These are phyloP conservation scores for Fomitopsis pulvina DNA, from an alignment of 768 basidiomycete genomes.

Conservation along the genomic window DNA sequence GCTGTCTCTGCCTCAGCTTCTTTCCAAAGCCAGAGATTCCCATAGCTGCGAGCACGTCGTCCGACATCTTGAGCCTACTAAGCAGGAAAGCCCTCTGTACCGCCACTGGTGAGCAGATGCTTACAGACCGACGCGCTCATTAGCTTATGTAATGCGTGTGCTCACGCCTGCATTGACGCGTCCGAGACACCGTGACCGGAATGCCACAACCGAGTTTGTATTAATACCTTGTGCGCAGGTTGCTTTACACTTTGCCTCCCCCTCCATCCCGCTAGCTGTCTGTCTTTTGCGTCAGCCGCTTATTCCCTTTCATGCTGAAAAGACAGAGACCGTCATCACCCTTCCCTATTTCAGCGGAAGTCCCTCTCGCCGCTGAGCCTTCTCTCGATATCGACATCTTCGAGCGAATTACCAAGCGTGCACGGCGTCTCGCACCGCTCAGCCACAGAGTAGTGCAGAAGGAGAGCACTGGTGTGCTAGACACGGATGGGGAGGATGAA, in stretches of 20 bases:
- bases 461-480: not conserved
- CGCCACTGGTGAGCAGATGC: no score
- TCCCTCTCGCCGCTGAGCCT: slow-evolving; percentile 2
- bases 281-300: not conserved
- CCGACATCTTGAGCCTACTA: slow-evolving; percentile 41
- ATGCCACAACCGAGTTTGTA: not conserved
- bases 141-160: slow-evolving; percentile 2
- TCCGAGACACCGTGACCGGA: not conserved
- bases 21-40: slow-evolving; percentile 85
- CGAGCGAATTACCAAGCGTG: slow-evolving; percentile 15
- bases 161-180: not conserved
- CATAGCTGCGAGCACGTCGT: slow-evolving; percentile 77
- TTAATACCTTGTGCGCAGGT: not conserved
- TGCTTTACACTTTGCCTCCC: not conserved
- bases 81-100: no score
- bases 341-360: slow-evolving; percentile 17
- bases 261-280: not conserved
- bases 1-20: slow-evolving; percentile 51
- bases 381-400: slow-evolving; percentile 11
- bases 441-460: not conserved
- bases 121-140: not conserved
- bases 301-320: slow-evolving; percentile 44
- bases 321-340: slow-evolving; percentile 44
- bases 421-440: slow-evolving; percentile 7
- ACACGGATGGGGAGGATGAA: slow-evolving; percentile 19